Conservation (phyloP, 768 basidiomycete species). For the Lentinula sp. region DNA sequence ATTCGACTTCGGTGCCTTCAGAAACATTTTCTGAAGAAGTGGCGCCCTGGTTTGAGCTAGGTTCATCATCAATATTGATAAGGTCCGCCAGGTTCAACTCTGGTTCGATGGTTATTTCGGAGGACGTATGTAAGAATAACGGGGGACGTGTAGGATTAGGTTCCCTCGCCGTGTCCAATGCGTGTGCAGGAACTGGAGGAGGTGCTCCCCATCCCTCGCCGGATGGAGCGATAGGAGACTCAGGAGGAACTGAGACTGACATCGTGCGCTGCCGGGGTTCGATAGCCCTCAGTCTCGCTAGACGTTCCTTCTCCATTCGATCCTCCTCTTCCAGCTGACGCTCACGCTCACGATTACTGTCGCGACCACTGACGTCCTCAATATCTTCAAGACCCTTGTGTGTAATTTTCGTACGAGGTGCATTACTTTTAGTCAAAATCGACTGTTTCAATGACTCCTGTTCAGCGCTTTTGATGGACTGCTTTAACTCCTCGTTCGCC, state of each 20-base stretch:
- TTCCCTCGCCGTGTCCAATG: slow-evolving; percentile 7
- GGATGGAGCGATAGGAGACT: slow-evolving; percentile 53
- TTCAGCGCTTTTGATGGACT: slow-evolving; percentile 77
- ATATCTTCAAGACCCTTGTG: slow-evolving; percentile 92
- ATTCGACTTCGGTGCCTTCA: slow-evolving; percentile 7
- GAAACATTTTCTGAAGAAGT: slow-evolving; percentile 11
- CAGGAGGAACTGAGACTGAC: slow-evolving; percentile 65
- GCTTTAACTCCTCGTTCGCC: slow-evolving; percentile 80
- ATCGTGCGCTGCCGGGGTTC: slow-evolving; percentile 40
- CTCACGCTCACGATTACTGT: slow-evolving; percentile 42
- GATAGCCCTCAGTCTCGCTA: slow-evolving; percentile 51
- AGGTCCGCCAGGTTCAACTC: slow-evolving; percentile 71
- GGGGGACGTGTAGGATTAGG: slow-evolving; percentile 5
- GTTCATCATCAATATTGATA: slow-evolving; percentile 72
- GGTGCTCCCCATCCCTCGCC: slow-evolving; percentile 57
- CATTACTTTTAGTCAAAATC: slow-evolving; percentile 65
- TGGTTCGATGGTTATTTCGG: slow-evolving; percentile 43
- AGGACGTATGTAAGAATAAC: slow-evolving; percentile 25
- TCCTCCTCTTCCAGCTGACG: slow-evolving; percentile 61
- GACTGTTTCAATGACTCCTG: slow-evolving; percentile 81
- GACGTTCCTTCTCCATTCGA: slow-evolving; percentile 62
- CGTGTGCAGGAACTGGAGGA: slow-evolving; percentile 49
- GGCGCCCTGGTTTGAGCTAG: slow-evolving; percentile 15
- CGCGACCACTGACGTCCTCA: slow-evolving; percentile 61
- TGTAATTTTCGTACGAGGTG: slow-evolving; percentile 76